A percentile compares a stretch with the other conserved stretches of the same genome.
phyloP scores from a whole-genome alignment of 768 basidiomycete genomes.

The Pleurotus eryngii region DNA sequence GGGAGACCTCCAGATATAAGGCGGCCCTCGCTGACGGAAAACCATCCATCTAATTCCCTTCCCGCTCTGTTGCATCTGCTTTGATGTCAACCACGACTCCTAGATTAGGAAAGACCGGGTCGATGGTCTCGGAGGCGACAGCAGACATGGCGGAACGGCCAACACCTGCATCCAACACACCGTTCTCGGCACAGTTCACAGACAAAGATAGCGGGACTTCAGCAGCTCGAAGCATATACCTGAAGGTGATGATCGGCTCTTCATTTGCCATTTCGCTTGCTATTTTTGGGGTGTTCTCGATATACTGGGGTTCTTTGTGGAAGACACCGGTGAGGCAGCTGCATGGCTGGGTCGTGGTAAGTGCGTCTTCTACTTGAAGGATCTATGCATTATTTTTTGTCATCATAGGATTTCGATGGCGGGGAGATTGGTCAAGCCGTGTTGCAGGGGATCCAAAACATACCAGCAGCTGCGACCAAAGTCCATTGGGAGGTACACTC shows the following conservation, averaged over 20 bases:
- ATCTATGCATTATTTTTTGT: not conserved
- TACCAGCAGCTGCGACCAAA: constrained; percentile 23
- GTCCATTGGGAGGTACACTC: constrained; percentile 45
- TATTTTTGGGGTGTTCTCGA: constrained; percentile 49
- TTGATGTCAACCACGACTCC: no score
- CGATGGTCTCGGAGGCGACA: not conserved
- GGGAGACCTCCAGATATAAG: no score
- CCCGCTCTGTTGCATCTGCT: no score
- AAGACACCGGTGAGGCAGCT: constrained; percentile 40
- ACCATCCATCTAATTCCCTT: no score
- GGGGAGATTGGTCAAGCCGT: constrained; percentile 47
- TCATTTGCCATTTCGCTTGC: constrained; percentile 34
- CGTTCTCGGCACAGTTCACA: constrained; percentile 23
- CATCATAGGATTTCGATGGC: constrained; percentile 57
- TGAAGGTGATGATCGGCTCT: constrained; percentile 39
- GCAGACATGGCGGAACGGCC: not conserved
- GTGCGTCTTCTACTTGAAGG: constrained; percentile 11
- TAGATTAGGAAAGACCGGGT: not conserved
- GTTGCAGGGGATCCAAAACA: constrained; percentile 29
- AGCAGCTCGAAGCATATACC: constrained; percentile 37
- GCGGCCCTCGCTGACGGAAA: no score
- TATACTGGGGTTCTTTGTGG: constrained; percentile 58
- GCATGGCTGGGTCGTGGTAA: constrained; percentile 56
- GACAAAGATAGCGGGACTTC: constrained; percentile 21
- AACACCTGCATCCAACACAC: constrained; percentile 6